Percentiles rank a stretch among this genome's conserved stretches.
Conservation (phyloP, 2,329 filamentous ascomycete species). For the Aaosphaeria arxii region DNA sequence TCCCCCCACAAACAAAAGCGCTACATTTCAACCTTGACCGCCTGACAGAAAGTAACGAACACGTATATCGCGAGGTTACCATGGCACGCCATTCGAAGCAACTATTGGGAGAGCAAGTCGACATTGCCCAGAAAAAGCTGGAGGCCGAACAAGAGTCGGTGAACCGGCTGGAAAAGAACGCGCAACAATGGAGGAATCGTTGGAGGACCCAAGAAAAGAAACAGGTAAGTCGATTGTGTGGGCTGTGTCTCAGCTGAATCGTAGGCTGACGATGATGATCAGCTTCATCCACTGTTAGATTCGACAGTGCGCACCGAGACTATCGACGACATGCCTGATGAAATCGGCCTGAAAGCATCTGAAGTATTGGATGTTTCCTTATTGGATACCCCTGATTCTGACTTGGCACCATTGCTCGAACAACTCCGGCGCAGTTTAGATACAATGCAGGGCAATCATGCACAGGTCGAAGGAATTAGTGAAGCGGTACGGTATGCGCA, state of each 20-base stretch:
- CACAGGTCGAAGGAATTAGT: conserved; percentile 34
- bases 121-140: conserved; percentile 48
- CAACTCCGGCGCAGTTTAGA: conserved; percentile 38
- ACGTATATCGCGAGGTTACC: conserved; percentile 51
- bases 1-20: conserved; percentile 56
- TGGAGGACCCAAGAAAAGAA: conserved; percentile 31
- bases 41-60: conserved; percentile 56
- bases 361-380: conserved; percentile 12
- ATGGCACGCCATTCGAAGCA: conserved; percentile 62
- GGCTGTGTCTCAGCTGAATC: conserved; percentile 5
- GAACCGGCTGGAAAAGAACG: conserved; percentile 26
- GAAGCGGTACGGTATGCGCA: conserved; percentile 26
- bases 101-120: conserved; percentile 58
- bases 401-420: conserved; percentile 32
- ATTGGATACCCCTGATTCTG: conserved; percentile 27
- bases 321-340: conserved; percentile 27
- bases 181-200: conserved; percentile 23
- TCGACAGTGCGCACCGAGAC: conserved; percentile 10
- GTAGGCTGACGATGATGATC: conserved; percentile 12
- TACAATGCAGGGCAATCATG: conserved; percentile 37
- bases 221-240: conserved; percentile 15
- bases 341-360: conserved; percentile 24
- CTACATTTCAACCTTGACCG: conserved; percentile 64
- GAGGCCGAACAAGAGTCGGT: conserved; percentile 24
- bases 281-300: conserved; percentile 35